Evolutionary conservation across 805 yeast species (phyloP), one percentile per base, ranked within the genome.

Genomic region (Debaryomyces hansenii): DNA sequence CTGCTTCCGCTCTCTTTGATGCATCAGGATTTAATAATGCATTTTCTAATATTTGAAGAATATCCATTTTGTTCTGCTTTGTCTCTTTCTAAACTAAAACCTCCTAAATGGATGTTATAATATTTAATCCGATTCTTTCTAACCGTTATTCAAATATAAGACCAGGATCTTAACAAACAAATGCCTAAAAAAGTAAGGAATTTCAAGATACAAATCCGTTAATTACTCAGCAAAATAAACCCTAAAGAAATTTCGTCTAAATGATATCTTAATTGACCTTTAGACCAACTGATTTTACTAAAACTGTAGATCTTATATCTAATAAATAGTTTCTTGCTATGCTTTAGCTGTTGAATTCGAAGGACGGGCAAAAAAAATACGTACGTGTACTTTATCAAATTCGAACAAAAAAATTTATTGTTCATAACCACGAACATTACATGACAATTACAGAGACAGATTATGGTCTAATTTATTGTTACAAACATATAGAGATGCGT

Each of bases 21-120:
- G 85, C 83, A 64, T 87, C 82, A 18, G 84, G 79, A 60, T 78
- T 80, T 56, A 86, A 70, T 62, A 90, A 80, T 48, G 96, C 95
- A 58, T 84, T 83, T 63, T 89, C 95, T 60, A 90, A 80, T 51
- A 87, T 73, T 56, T 77, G 77, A 54, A 83, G 80, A 61, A 90
- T 80, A 68, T 88, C 62, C 66, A 61, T 61, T 27, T 20, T 50
- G 27, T 9, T 24, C 10, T 24, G 27, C 10, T 3, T 24, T 9
- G 27, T 24, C 27, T 24, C 5, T 5, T 27, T 32, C 20, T n/a
- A 15, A 37, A 28, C 18, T 29, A 20, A 20, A 40, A n/a, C 7
- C 10, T 24, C 27, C 27, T 24, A 5, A 24, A 9, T 24, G 27
- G 27, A 24, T 24, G 7, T 9, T 24, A 24, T 24, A 24, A 24